Evolutionary conservation across 805 yeast genomes (phyloP), one percentile per base, ranked within the genome.

Genomic region (Pichia cephalocereana): DNA sequence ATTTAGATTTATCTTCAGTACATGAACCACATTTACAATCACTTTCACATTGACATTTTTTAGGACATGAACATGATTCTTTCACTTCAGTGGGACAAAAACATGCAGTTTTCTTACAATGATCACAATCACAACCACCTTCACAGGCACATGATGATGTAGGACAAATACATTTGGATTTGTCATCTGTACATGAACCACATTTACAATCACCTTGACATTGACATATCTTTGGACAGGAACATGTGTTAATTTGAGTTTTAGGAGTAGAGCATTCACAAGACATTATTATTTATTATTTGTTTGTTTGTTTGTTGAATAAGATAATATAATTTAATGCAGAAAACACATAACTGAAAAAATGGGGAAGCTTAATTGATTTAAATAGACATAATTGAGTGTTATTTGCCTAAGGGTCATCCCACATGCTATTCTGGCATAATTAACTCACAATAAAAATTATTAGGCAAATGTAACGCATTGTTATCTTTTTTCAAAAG

Each of bases 1-100:
- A 49, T 27, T 41, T 19, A 6, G 37, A 23, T 27, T 44, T 46
- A 28, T 49, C 44, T 10, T 38, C 44, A 23, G 41, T 40, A 27
- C 49, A 49, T 32, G 49, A 49, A 27, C 40, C 43, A 39, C 52
- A 49, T 12, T 46, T 43, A 31, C 52, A 49, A 12, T 27, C 44
- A n/a, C 37, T 45, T n/a, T 30, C 49, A 41, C 52, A 46, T 38
- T 46, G 47, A 17, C 52, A 49, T 28, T 38, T 23, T 30, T 49
- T 46, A n/a, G 52, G 41, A 40, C 52, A 49, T 9, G 38, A 41
- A 36, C 53, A 51, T 23, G 39, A n/a, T n/a, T n/a, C n/a, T n/a
- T n/a, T n/a, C n/a, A n/a, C 11, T 32, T 14, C n/a, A 5, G 2
- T 15, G 3, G 15, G 37, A 41, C 47, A 44, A 14, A 46, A 17